phyloP scores from a whole-genome alignment of 1,284 basidiomycete species.

The Trametes pubescens region DNA sequence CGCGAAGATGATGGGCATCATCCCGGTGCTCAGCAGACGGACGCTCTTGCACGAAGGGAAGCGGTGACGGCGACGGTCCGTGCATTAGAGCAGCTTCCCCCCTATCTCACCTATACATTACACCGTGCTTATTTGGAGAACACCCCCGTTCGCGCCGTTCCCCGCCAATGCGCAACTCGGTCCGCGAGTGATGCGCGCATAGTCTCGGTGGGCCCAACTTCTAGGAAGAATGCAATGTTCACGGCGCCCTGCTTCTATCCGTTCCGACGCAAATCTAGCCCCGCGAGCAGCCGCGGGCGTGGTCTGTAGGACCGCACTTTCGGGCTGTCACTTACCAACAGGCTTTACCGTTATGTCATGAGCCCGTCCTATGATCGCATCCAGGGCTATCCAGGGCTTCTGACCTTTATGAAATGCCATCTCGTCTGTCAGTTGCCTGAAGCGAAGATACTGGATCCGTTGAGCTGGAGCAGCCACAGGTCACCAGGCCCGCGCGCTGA shows the following conservation, averaged over 20 bases:
- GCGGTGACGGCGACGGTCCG: not conserved
- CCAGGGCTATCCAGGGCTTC: slow-evolving; percentile 26
- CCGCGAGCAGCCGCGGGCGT: not conserved
- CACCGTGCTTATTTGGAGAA: slow-evolving; percentile 13
- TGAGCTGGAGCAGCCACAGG: slow-evolving; percentile 21
- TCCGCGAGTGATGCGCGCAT: slow-evolving; percentile 1
- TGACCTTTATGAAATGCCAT: slow-evolving; percentile 18
- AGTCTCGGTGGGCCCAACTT: not conserved
- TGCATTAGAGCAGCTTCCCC: not conserved
- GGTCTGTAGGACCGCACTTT: slow-evolving; percentile 1
- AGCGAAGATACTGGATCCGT: slow-evolving; percentile 11
- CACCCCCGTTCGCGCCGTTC: not conserved
- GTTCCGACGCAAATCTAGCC: slow-evolving; percentile 14
- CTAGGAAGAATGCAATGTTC: not conserved
- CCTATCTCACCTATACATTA: slow-evolving; percentile 22
- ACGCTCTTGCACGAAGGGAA: slow-evolving; percentile 16
- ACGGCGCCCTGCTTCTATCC: slow-evolving; percentile 1
- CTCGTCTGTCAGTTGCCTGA: not conserved
- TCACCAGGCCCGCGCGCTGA: slow-evolving; percentile 27
- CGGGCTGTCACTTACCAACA: slow-evolving; percentile 11
- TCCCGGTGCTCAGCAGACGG: slow-evolving; percentile 69
- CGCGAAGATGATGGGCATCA: slow-evolving; percentile 92
- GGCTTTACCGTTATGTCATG: slow-evolving; percentile 29
- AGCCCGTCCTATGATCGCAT: slow-evolving; percentile 31
- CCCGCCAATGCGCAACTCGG: not conserved